Percentiles rank a stretch among this genome's conserved stretches.
Conservation (phyloP, 164 flowering plant species). For the Malania oleifera region DNA sequence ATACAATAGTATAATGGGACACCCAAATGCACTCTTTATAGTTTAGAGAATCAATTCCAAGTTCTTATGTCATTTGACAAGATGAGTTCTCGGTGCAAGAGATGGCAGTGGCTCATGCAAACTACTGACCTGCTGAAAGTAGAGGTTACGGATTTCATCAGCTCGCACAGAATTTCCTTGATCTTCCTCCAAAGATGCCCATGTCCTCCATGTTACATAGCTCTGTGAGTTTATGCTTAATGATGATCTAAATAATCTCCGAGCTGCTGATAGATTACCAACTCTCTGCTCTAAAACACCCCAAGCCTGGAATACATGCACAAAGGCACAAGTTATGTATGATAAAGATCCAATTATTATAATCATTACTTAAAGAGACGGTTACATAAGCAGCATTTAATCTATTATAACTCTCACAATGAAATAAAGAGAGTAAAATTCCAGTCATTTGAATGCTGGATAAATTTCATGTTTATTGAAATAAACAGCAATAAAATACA, state of each 20-base stretch:
- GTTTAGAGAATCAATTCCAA: too few species aligned
- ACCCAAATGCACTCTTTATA: too few species aligned
- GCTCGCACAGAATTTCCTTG: constrained; percentile 87
- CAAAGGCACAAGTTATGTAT: too few species aligned
- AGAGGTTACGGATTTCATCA: constrained; percentile 87
- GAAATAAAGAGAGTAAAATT: too few species aligned
- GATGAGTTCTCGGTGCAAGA: too few species aligned
- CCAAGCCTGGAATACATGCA: constrained; percentile 72
- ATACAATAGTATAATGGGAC: too few species aligned
- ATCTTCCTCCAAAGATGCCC: constrained; percentile 88
- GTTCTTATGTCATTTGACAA: not conserved
- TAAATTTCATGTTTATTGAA: not conserved
- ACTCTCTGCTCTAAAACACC: constrained; percentile 86
- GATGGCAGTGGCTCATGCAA: too few species aligned
- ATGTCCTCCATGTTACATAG: constrained; percentile 95
- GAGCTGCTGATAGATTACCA: constrained; percentile 80
- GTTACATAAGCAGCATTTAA: too few species aligned
- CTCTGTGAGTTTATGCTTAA: constrained; percentile 86
- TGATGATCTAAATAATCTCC: constrained; percentile 85
- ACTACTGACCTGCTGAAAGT: constrained; percentile 73
- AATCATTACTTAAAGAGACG: too few species aligned
- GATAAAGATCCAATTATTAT: too few species aligned
- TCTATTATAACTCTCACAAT: too few species aligned
- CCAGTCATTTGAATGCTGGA: not conserved
- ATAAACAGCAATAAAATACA: not conserved